phyloP scores from a whole-genome alignment of 2,329 filamentous ascomycete genomes.

The Colletotrichum eleusines region DNA sequence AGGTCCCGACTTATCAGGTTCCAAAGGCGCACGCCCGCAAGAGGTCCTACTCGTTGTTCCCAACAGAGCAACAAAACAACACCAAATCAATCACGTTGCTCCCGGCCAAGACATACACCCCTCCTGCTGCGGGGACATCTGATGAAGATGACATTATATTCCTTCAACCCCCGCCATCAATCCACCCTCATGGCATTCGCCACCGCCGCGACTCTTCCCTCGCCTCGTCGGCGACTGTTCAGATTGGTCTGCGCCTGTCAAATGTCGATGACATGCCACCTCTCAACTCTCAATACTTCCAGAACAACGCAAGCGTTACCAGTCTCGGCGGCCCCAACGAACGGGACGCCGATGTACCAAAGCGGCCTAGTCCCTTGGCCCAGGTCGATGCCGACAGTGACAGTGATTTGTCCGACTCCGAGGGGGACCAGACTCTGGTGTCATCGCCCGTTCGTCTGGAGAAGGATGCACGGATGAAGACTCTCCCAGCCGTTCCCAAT shows the following conservation, averaged over 20 bases:
- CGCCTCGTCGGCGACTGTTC: slow-evolving; percentile 75
- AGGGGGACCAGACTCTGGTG: slow-evolving; percentile 40
- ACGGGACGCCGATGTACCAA: slow-evolving; percentile 35
- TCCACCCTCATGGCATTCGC: slow-evolving; percentile 50
- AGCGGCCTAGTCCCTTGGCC: slow-evolving; percentile 51
- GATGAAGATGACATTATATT: slow-evolving; percentile 25
- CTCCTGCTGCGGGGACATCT: slow-evolving; percentile 34
- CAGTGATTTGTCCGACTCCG: slow-evolving; percentile 39
- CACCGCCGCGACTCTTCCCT: slow-evolving; percentile 72
- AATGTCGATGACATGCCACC: slow-evolving; percentile 65
- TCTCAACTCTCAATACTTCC: slow-evolving; percentile 49
- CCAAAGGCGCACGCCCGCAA: slow-evolving; percentile 51
- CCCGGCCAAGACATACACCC: slow-evolving; percentile 62
- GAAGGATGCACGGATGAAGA: slow-evolving; percentile 53
- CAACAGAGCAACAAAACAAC: slow-evolving; percentile 46
- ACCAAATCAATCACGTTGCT: slow-evolving; percentile 55
- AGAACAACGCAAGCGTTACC: slow-evolving; percentile 53
- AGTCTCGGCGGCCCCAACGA: slow-evolving; percentile 52
- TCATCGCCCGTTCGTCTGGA: slow-evolving; percentile 43
- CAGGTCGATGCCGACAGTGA: slow-evolving; percentile 35
- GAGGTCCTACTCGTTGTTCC: slow-evolving; percentile 57
- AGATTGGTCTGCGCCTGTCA: slow-evolving; percentile 77
- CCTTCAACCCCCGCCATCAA: slow-evolving; percentile 40
- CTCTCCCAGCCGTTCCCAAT: slow-evolving; percentile 54
- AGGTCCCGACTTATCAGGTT: slow-evolving; percentile 39